phyloP scores from a whole-genome alignment of 805 yeast species.

The Schizosaccharomyces pombe region DNA sequence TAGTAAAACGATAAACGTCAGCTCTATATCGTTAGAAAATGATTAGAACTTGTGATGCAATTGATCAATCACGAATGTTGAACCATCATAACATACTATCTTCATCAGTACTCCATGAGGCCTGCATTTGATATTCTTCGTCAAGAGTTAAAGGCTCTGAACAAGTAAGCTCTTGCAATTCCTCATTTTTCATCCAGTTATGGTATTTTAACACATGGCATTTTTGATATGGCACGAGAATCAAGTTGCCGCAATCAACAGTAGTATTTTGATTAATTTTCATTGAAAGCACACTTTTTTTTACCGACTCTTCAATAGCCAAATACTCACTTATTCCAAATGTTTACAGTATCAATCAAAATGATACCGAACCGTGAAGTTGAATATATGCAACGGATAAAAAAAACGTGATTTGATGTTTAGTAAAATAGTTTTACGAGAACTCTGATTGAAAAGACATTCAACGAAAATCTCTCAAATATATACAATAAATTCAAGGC shows the following conservation, averaged over 20 bases:
- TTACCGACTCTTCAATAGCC: no score
- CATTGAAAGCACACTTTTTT: neutral
- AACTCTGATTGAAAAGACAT: no score
- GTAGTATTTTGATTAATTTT: neutral
- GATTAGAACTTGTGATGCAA: neutral
- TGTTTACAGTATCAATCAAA: no score
- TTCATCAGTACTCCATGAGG: neutral
- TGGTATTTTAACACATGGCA: neutral
- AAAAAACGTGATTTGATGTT: no score
- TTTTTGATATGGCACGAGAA: neutral
- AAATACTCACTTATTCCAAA: no score
- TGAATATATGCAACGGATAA: no score
- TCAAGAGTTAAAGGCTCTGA: neutral
- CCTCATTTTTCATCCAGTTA: constrained; percentile 2
- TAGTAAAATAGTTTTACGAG: no score
- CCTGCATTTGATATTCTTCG: constrained; percentile 3
- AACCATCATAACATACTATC: neutral
- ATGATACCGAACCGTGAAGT: no score
- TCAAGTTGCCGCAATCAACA: neutral
- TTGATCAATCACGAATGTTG: no score
- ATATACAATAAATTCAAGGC: no score
- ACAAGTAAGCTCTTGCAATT: neutral
- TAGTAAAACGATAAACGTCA: neutral
- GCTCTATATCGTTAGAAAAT: neutral
- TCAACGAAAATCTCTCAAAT: no score